Conservation (phyloP, 805 yeast genomes). For the Isabelozyma pseudorhagii region DNA sequence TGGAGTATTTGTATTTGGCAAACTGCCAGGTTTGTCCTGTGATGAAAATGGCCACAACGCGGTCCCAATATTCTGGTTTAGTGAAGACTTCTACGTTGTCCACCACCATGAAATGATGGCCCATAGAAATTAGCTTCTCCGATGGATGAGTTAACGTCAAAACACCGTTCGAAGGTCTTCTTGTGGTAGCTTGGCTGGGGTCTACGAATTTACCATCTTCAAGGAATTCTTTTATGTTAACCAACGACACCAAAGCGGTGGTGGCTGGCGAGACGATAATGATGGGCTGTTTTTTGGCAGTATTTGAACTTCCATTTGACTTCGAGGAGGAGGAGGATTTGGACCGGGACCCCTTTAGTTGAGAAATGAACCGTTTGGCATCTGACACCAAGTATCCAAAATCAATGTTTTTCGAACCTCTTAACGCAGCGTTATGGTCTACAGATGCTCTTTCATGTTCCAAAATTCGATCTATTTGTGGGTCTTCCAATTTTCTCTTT, state of each 20-base stretch:
- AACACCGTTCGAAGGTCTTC: constrained; percentile 33
- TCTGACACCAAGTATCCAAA: constrained; percentile 68
- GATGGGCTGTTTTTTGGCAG: constrained; percentile 38
- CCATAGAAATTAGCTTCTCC: constrained; percentile 48
- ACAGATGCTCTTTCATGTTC: constrained; percentile 48
- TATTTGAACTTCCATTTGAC: constrained; percentile 1
- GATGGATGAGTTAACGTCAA: constrained; percentile 55
- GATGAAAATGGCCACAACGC: constrained; percentile 92
- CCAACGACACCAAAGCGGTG: constrained; percentile 37
- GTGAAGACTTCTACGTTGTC: constrained; percentile 79
- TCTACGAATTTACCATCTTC: constrained; percentile 68
- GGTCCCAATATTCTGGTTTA: constrained; percentile 96
- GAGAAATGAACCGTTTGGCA: constrained; percentile 55
- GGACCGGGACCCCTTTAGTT: constrained; percentile 35
- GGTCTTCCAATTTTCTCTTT: constrained; percentile 39
- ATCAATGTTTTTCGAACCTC: constrained; percentile 66
- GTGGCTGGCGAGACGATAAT: constrained; percentile 45
- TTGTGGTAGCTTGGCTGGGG: constrained; percentile 41
- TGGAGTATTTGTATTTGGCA: constrained; percentile 76
- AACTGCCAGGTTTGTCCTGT: constrained; percentile 99
- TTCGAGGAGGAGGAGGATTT: constrained; percentile 4
- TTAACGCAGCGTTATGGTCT: constrained; percentile 57
- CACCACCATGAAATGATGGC: constrained; percentile 71
- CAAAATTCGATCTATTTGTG: constrained; percentile 46
- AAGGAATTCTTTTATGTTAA: constrained; percentile 45